Percentiles rank a stretch among this genome's conserved stretches.
These are phyloP conservation scores for Tubosaeta sp. DNA, from an alignment of 768 basidiomycete genomes.

Conservation along the genomic window DNA sequence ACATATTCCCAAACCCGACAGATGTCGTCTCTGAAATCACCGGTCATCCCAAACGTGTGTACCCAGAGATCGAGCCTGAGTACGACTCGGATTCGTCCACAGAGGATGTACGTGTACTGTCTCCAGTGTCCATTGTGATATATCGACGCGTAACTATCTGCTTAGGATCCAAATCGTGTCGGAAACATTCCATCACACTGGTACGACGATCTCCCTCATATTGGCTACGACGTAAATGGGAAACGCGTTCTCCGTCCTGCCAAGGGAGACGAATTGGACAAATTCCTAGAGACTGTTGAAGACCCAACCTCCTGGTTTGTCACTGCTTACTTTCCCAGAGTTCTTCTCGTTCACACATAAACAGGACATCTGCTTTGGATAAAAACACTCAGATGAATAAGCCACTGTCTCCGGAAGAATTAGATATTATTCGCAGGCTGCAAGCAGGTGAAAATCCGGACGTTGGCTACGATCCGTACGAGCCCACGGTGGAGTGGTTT, in stretches of 20 bases:
- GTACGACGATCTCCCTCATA: constrained; percentile 99
- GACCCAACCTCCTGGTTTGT: constrained; percentile 84
- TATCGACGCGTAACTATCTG: constrained; percentile 8
- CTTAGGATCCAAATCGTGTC: constrained; percentile 87
- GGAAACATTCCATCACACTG: constrained; percentile 96
- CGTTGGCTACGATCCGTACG: constrained; percentile 84
- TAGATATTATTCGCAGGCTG: constrained; percentile 92
- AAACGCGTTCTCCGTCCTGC: constrained; percentile 93
- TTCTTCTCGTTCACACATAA: neutral
- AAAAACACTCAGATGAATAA: constrained; percentile 82
- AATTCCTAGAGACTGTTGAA: constrained; percentile 90
- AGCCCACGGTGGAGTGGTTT: constrained; percentile 94
- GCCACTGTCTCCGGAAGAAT: constrained; percentile 81
- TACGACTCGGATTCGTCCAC: constrained; percentile 92
- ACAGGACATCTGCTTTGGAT: constrained; percentile 90
- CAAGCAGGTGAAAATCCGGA: constrained; percentile 92
- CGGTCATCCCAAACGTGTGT: constrained; percentile 77
- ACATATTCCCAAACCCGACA: constrained; percentile 59
- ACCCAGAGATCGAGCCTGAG: constrained; percentile 84
- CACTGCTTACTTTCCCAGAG: neutral
- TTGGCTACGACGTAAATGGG: constrained; percentile 94
- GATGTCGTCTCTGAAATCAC: constrained; percentile 76
- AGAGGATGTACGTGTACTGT: constrained; percentile 64
- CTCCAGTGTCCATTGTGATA: neutral
- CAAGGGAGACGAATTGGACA: constrained; percentile 94